phyloP scores from a whole-genome alignment of 2,329 filamentous ascomycete genomes.

The Trichocomaceae sp. region DNA sequence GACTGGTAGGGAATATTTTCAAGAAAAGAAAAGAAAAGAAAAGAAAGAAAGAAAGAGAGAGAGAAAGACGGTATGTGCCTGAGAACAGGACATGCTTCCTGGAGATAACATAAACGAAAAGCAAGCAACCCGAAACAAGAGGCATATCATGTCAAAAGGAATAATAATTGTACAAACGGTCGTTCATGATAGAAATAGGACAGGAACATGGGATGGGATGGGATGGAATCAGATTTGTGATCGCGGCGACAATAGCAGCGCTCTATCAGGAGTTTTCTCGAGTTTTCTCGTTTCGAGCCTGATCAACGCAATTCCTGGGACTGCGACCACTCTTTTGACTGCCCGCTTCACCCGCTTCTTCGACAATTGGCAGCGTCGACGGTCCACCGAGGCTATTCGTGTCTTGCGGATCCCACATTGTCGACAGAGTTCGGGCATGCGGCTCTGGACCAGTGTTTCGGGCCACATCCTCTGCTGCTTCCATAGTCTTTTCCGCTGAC shows the following conservation, averaged over 20 bases:
- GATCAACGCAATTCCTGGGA: background rate
- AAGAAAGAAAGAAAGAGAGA: background rate
- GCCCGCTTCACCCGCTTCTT: slow-evolving; percentile 75
- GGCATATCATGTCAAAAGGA: slow-evolving; percentile 7
- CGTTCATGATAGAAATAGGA: background rate
- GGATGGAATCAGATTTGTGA: background rate
- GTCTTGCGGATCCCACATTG: slow-evolving; percentile 53
- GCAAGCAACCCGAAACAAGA: background rate
- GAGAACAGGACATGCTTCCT: background rate
- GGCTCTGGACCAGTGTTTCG: slow-evolving; percentile 56
- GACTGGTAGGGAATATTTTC: slow-evolving; percentile 10
- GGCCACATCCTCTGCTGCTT: slow-evolving; percentile 55
- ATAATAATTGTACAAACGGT: slow-evolving; percentile 9
- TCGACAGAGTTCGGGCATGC: slow-evolving; percentile 56
- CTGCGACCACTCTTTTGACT: slow-evolving; percentile 47
- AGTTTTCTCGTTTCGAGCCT: background rate
- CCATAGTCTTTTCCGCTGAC: slow-evolving; percentile 50
- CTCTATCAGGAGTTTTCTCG: background rate
- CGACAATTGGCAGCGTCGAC: slow-evolving; percentile 70
- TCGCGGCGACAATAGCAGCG: background rate
- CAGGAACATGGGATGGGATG: background rate
- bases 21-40: background rate
- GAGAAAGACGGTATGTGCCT: background rate
- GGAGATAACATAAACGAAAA: background rate
- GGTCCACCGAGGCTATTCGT: slow-evolving; percentile 46